A percentile compares a stretch with the other conserved stretches of the same genome.
phyloP scores from a whole-genome alignment of 768 basidiomycete genomes.

The Boletus rubescentipes region DNA sequence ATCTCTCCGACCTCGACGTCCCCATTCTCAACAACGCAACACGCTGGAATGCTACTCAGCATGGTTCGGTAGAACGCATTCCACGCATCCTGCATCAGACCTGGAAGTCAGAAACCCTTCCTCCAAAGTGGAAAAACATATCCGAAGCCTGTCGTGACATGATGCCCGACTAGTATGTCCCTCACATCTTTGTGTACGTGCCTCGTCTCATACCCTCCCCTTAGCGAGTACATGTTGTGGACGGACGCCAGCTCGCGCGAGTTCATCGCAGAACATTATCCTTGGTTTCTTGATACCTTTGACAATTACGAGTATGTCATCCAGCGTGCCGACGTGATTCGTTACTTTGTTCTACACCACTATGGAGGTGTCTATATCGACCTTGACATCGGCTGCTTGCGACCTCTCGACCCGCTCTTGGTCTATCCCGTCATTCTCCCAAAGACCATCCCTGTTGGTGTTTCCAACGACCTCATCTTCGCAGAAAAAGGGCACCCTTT shows the following conservation, averaged over 20 bases:
- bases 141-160: conserved; percentile 85
- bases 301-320: conserved; percentile 90
- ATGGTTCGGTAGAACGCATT: conserved; percentile 68
- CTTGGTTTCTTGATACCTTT: conserved; percentile 92
- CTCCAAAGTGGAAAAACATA: conserved; percentile 73
- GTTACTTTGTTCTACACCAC: conserved; percentile 95
- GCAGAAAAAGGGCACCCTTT: conserved; percentile 83
- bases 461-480: conserved; percentile 97
- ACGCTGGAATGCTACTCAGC: conserved; percentile 63
- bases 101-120: conserved; percentile 91
- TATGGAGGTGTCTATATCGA: conserved; percentile 97
- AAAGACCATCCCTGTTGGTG: conserved; percentile 94
- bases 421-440: conserved; percentile 87
- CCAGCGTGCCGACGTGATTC: conserved; percentile 95
- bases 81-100: conserved; percentile 97
- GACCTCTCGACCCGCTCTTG: conserved; percentile 83
- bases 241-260: conserved; percentile 88
- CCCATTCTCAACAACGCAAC: conserved; percentile 52
- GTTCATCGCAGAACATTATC: conserved; percentile 85
- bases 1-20: conserved; percentile 77
- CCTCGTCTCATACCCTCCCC: conserved; percentile 15
- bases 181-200: conserved; percentile 4
- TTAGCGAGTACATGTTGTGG: conserved; percentile 95
- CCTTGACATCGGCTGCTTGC: conserved; percentile 91
- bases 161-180: conserved; percentile 93